phyloP scores from a whole-genome alignment of 305 asterid species.

The Fraxinus baroniana region DNA sequence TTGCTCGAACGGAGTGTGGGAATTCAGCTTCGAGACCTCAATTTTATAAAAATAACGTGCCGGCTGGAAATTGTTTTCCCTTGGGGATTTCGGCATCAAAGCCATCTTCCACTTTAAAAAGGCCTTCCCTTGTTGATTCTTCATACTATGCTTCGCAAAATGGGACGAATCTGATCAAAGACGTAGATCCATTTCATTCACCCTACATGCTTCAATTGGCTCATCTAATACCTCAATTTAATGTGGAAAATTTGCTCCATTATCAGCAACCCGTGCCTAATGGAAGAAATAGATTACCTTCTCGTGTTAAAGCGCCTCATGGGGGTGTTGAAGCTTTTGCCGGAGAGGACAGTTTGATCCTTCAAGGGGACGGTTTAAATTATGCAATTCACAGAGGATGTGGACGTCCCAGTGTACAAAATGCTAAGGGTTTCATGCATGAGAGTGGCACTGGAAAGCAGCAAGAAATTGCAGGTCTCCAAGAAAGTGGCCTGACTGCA shows the following conservation, averaged over 20 bases:
- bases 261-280: constrained; percentile 29
- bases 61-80: constrained; percentile 28
- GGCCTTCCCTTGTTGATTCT: constrained; percentile 33
- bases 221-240: constrained; percentile 26
- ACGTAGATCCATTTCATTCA: constrained; percentile 32
- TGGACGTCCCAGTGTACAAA: constrained; percentile 31
- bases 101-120: constrained; percentile 30
- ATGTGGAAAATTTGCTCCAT: constrained; percentile 29
- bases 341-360: constrained; percentile 50
- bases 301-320: constrained; percentile 37
- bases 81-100: constrained; percentile 36
- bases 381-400: constrained; percentile 34
- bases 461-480: constrained; percentile 37
- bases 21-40: constrained; percentile 34
- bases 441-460: constrained; percentile 30
- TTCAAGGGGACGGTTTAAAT: constrained; percentile 48
- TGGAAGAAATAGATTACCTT: constrained; percentile 36
- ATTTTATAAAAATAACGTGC: constrained; percentile 27
- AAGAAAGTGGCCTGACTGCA: constrained; percentile 27
- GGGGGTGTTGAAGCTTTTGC: constrained; percentile 35
- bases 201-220: constrained; percentile 36
- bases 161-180: constrained; percentile 32
- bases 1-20: constrained; percentile 30
- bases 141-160: constrained; percentile 25
- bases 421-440: constrained; percentile 25